phyloP scores from a whole-genome alignment of 2,329 filamentous ascomycete genomes.

The Cladosporium cucumerinum region DNA sequence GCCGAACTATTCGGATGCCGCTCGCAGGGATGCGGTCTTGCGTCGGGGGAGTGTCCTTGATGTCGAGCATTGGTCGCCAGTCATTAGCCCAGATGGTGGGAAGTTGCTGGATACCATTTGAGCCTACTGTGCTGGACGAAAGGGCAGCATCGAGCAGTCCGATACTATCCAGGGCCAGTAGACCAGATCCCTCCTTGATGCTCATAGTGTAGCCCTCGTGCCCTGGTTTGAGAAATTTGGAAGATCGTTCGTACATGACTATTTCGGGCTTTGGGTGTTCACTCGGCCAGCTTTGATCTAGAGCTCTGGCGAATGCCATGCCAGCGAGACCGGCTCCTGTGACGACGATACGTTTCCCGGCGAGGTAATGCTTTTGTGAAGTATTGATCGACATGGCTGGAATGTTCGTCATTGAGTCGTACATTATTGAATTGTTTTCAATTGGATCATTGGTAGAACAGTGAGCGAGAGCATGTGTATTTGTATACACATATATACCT shows the following conservation, averaged over 20 bases:
- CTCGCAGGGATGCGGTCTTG: not conserved
- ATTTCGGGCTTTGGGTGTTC: slow-evolving; percentile 10
- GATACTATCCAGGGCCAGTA: slow-evolving; percentile 17
- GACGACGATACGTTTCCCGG: slow-evolving; percentile 21
- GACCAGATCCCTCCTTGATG: slow-evolving; percentile 9
- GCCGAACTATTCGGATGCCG: slow-evolving; percentile 1
- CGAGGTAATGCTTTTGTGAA: not conserved
- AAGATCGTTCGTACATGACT: slow-evolving; percentile 18
- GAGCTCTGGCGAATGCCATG: slow-evolving; percentile 18
- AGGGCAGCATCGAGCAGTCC: slow-evolving; percentile 17
- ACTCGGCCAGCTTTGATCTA: slow-evolving; percentile 14
- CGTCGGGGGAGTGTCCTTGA: not conserved
- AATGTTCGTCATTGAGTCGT: not conserved
- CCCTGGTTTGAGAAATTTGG: not conserved
- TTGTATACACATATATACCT: not conserved
- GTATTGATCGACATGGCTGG: not conserved
- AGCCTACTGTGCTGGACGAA: slow-evolving; percentile 9
- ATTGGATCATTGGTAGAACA: not conserved
- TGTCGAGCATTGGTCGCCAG: not conserved
- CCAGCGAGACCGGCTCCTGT: slow-evolving; percentile 20
- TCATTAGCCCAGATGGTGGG: not conserved
- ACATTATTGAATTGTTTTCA: too few species aligned
- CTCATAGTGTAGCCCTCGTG: slow-evolving; percentile 20
- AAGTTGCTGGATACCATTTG: not conserved
- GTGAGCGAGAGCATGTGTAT: not conserved